Evolutionary conservation across 148 eudicot genomes (phyloP), one percentile per base, ranked within the genome.

Genomic region (Amaranthus palmeri): DNA sequence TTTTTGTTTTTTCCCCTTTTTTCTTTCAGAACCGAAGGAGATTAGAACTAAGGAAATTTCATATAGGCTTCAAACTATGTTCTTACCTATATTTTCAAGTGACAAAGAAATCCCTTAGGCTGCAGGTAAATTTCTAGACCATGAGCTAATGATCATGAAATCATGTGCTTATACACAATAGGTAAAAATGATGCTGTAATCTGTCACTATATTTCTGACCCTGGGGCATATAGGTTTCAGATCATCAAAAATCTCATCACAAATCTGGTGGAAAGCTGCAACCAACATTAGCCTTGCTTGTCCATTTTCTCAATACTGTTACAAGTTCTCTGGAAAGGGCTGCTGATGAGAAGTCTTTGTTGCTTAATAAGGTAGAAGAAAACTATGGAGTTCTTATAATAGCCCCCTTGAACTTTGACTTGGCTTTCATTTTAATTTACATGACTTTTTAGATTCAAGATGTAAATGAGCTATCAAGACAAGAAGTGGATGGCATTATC

Each of bases 81-180:
- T 95, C 99, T 14, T 95, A 92, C 77, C 93, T 95, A 3, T 90
- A 92, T 80, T 91, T 87, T 78, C 83, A 92, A 77, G 97, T 92
- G 60, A 90, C 86, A 2, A 92, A 87, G 84, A 88, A 86, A 76
- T 78, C 88, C 17, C 68, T 92, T 66, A 87, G 88, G 79, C 83
- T 92, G 62, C 97, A 84, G 93, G 97, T 95, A 75, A 45, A 65
- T 61, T 10, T 11, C 7, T 59, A 52, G 57, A 17, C 68, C 65
- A 54, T 62, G 41, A 54, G 8, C 40, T 52, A 10, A 45, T 61
- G 60, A 54, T 17, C 43, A 3, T 41, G 44, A 56, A 8, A 54
- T 17, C 43, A 3, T 41, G 44, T 65, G 6, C 41, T 51, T 65
- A 42, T 45, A 2, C 49, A 43, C 4, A 17, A 55, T 8, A 58